phyloP scores from a whole-genome alignment of 441 rosid genomes.

The Pelargonium citronellum region DNA sequence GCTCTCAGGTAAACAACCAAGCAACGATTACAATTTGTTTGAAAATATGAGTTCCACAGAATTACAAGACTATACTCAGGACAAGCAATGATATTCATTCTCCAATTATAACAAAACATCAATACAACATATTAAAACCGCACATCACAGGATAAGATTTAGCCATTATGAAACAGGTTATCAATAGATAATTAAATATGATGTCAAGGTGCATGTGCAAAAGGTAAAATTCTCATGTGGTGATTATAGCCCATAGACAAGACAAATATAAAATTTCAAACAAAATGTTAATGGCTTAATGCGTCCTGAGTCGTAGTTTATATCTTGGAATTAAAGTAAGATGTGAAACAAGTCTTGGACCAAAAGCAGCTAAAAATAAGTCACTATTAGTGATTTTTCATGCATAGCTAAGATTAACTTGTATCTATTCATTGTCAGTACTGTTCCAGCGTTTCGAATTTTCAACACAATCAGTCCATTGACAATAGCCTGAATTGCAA shows the following conservation, averaged over 20 bases:
- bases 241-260: not conserved
- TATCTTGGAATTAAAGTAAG: not conserved
- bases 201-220: not conserved
- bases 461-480: not conserved
- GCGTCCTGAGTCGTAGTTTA: not conserved
- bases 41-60: not conserved
- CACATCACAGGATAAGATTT: not conserved
- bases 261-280: too few species aligned
- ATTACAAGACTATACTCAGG: not conserved
- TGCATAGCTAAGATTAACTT: too few species aligned
- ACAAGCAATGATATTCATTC: not conserved
- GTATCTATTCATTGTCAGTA: not conserved
- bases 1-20: conserved; percentile 30
- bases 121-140: not conserved
- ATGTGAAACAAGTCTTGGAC: too few species aligned
- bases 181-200: not conserved
- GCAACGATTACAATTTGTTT: not conserved
- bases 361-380: too few species aligned
- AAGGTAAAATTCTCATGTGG: too few species aligned
- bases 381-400: too few species aligned
- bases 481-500: not conserved
- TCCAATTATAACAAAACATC: not conserved
- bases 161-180: not conserved
- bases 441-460: not conserved
- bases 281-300: not conserved